Percentiles rank a stretch among this genome's conserved stretches.
Conservation (phyloP, 2,329 filamentous ascomycete species). For the Fusarium sp. region DNA sequence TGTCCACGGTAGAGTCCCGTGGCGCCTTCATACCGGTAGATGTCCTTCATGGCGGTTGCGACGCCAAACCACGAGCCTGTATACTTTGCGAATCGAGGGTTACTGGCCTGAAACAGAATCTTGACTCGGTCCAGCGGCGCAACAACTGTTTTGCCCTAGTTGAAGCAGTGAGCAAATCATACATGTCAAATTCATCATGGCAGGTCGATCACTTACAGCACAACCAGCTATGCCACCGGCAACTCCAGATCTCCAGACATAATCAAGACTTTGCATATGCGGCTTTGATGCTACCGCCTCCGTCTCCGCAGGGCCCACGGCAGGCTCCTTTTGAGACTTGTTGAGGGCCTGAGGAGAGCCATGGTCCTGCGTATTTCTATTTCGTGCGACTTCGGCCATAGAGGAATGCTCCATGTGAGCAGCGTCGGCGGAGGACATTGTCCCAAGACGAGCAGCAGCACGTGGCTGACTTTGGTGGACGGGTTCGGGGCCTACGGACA, state of each 20-base stretch:
- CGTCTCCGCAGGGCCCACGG: slow-evolving; percentile 63
- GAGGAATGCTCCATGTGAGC: slow-evolving; percentile 67
- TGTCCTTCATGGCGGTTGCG: slow-evolving; percentile 82
- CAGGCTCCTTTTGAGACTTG: slow-evolving; percentile 49
- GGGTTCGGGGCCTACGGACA: slow-evolving; percentile 34
- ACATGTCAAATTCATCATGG: background rate
- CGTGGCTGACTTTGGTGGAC: slow-evolving; percentile 40
- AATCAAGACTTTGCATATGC: slow-evolving; percentile 78
- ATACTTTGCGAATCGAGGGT: slow-evolving; percentile 94
- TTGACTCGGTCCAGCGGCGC: slow-evolving; percentile 97
- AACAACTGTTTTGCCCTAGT: slow-evolving; percentile 91
- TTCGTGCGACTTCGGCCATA: slow-evolving; percentile 63
- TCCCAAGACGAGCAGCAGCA: slow-evolving; percentile 42
- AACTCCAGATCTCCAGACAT: slow-evolving; percentile 83
- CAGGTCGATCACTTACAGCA: slow-evolving; percentile 70
- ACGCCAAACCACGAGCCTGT: slow-evolving; percentile 89
- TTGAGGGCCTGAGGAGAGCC: slow-evolving; percentile 32
- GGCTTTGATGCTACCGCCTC: slow-evolving; percentile 56
- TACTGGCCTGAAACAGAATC: slow-evolving; percentile 96
- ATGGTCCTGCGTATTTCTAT: slow-evolving; percentile 48
- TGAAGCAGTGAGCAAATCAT: slow-evolving; percentile 17
- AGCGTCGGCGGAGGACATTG: slow-evolving; percentile 67
- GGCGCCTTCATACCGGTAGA: slow-evolving; percentile 78
- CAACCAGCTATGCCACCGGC: slow-evolving; percentile 93
- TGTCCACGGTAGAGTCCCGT: slow-evolving; percentile 90